phyloP scores from a whole-genome alignment of 352 stramenopile species.

The Phytophthora pluvialis region DNA sequence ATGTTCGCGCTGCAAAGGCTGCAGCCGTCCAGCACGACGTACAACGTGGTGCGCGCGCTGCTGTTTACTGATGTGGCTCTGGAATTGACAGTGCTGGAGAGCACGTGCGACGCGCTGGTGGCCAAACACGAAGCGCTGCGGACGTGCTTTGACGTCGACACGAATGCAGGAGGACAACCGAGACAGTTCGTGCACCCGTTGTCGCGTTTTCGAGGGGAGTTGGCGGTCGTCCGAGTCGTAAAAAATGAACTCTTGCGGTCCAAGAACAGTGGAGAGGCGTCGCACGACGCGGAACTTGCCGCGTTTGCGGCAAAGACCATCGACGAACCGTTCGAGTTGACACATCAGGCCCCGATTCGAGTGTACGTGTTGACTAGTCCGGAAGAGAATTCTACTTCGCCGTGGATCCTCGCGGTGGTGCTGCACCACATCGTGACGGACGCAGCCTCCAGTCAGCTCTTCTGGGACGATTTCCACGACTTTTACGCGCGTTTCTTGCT shows the following conservation, averaged over 20 bases:
- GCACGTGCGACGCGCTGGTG: conserved; percentile 42
- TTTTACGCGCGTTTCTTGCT: conserved; percentile 31
- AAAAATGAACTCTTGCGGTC: conserved; percentile 1
- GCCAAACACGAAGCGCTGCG: conserved; percentile 52
- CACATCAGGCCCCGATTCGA: conserved; percentile 42
- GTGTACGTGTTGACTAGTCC: conserved; percentile 34
- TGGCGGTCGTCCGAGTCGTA: conserved; percentile 11
- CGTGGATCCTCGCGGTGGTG: conserved; percentile 49
- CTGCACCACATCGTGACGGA: conserved; percentile 69
- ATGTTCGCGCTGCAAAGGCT: conserved; percentile 64
- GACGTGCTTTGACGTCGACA: conserved; percentile 44
- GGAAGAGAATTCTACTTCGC: background rate
- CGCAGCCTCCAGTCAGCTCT: conserved; percentile 47
- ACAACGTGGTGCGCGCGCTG: conserved; percentile 57
- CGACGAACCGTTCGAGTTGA: conserved; percentile 47
- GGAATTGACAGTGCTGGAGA: conserved; percentile 26
- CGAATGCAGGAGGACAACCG: conserved; percentile 35
- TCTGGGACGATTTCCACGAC: conserved; percentile 49
- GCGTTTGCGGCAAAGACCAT: conserved; percentile 32
- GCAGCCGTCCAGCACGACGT: conserved; percentile 49
- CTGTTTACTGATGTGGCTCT: conserved; percentile 29
- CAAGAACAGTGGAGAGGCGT: background rate
- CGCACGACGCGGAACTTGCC: conserved; percentile 13
- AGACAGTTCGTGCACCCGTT: conserved; percentile 41
- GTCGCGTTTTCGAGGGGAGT: conserved; percentile 16